Base-by-base conservation (phyloP, 2,329 filamentous ascomycete species). In the Penicillium italicum region DNA sequence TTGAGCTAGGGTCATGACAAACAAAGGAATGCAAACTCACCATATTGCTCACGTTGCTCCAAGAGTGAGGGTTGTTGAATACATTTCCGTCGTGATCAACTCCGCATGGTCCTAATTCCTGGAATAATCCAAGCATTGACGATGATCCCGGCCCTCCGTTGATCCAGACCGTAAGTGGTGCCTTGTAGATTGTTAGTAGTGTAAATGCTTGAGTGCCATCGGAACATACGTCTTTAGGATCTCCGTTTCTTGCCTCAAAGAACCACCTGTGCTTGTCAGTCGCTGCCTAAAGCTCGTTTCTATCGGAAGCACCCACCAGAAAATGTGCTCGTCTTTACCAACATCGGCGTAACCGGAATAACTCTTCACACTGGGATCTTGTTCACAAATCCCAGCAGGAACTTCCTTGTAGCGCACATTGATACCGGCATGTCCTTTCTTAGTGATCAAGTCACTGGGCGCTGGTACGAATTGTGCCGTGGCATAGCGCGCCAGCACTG, bases 291-390 rank as follows among this genome's bases (percentile, higher is more conserved):
- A 3, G 9, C 43, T n/a, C 30, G 7, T 20, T 1, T 14, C 14
- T 12, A 42, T 31, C 5, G 2, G 16, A 10, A 10, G n/a, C 24
- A 4, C 26, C 42, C 7, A 50, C 61, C 61, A 63, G 44, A 63
- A 63, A 38, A 63, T 63, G 43, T 63, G 61, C 36, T 63, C 55
- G 46, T 62, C 41, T 14, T 63, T 53, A 16, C 50, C 52, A 26
- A 62, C 60, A 59, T 63, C 61, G 5, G 61, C 61, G 34, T 63
- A 63, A 11, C 61, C 61, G 16, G 61, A 63, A 44, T 62, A 62
- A 20, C 61, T 63, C 38, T 63, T 63, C 10, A 63, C 60, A 48
- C 56, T 57, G 2, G 61, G 56, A 36, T 63, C 61, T 26, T 61
- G 60, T 46, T 63, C 61, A 14, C 61, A 63, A 18, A 63, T 63